Evolutionary conservation across 163 green algal genomes (phyloP), one percentile per base, ranked within the genome.

Genomic region (Prototheca cutis): DNA sequence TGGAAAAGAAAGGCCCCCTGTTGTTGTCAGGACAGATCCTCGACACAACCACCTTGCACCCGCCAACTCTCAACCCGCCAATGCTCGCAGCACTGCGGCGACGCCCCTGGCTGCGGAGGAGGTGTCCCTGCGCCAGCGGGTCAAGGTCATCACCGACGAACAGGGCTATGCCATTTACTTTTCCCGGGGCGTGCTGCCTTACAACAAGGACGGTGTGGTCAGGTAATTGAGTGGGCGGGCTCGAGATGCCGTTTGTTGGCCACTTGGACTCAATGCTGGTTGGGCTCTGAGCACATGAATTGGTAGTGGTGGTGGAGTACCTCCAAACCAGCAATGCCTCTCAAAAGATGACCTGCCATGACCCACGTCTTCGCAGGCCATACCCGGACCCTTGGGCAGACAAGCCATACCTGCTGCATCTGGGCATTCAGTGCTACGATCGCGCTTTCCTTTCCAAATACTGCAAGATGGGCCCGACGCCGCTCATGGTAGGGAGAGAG

Each of bases 91-190:
- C 56, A 90, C 83, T 18, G 73, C 83, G 1, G 78, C 76, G 54
- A 86, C 83, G 25, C 71, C 75, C 34, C 48, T 90, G 21, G 61
- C 64, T 17, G 27, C 64, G 23, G 56, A 74, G 10, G 75, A 87
- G 42, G 79, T 81, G 21, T 8, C 49, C 19, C 36, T 80, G 48
- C 60, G 56, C 15, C 62, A 73, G 32, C 71, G 83, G 1, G 80
- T 90, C 33, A 89, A 90, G 65, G 79, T 67, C 54, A 64, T 89
- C 6, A 55, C 70, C 17, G 82, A 90, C 51, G 30, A 58, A 10
- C 48, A 78, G 4, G 81, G 79, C 52, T 83, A 84, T 55, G 82
- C 81, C 18, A 70, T 89, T 40, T 90, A 89, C 69, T 87, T 88
- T 62, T 82, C 67, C 19, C 59, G 82, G 1, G 76, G 79, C 6